Base-by-base conservation (phyloP, 805 yeast genomes). In the Candida chilensis region DNA sequence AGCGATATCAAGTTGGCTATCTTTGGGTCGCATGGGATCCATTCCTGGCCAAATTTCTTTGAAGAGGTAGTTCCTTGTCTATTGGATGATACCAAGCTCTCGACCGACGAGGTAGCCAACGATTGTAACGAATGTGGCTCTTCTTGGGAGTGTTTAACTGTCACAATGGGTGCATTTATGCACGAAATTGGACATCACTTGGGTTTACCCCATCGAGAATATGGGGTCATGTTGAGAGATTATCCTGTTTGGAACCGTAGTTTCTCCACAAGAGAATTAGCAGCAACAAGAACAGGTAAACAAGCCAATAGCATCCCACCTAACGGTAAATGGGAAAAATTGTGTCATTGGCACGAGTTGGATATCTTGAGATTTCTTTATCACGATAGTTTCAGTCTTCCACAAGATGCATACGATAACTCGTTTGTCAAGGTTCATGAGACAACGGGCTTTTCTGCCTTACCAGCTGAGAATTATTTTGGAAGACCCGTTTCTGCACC, bases 111-210 rank as follows among this genome's bases (percentile, higher is more conserved):
- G 35, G 95, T 90, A n/a, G 96, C 95, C 8, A 87, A 92, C 52
- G 98, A 92, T 52, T 64, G 79, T 40, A 71, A 74, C 42, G 81
- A 88, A 47, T 81, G 95, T 50, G 82, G 92, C 0, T 69, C 94
- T 1, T 70, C 79, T 33, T 92, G 96, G 95, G 96, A 90, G 53
- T 82, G 94, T 44, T 55, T 82, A 27, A 80, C 82, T 36, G 70
- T 90, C 21, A 84, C 96, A 1, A 48, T 84, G 42, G 97, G 98
- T 27, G 96, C 97, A 0, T 88, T 87, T 43, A 67, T 88, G 80
- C 97, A 90, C 52, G 97, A 90, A 49, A 79, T 90, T 30, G 97
- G 98, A 1, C 97, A 90, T 50, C 58, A 74, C 17, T 60, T 90
- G 25, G 95, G 96, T 1, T 82, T 90, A 39, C 96, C 97, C 1